These are phyloP conservation scores for Botrytis elliptica DNA, from an alignment of 2,329 filamentous ascomycete genomes.

Conservation along the genomic window DNA sequence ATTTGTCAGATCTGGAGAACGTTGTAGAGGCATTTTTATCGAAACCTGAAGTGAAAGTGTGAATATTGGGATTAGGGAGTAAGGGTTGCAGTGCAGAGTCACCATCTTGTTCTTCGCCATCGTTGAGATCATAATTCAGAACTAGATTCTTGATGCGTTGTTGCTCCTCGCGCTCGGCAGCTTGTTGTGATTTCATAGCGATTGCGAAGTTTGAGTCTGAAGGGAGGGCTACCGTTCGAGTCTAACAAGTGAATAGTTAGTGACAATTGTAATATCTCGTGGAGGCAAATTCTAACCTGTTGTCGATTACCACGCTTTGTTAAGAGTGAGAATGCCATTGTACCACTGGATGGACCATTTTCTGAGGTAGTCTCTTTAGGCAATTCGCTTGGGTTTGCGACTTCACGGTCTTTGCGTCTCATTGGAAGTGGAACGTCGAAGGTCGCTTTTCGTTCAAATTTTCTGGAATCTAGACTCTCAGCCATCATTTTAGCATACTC, in stretches of 20 bases:
- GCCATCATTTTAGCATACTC: slow-evolving; percentile 99
- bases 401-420: slow-evolving; percentile 66
- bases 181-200: slow-evolving; percentile 93
- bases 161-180: slow-evolving; percentile 93
- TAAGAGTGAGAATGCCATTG: slow-evolving; percentile 95
- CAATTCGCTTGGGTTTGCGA: slow-evolving; percentile 40
- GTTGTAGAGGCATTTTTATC: slow-evolving; percentile 50
- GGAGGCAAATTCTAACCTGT: slow-evolving; percentile 58
- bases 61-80: slow-evolving; percentile 51
- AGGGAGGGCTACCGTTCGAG: slow-evolving; percentile 83
- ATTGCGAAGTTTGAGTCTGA: slow-evolving; percentile 93
- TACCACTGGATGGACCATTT: slow-evolving; percentile 47
- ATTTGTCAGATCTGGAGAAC: slow-evolving; percentile 40
- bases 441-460: slow-evolving; percentile 89
- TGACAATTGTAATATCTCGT: background rate
- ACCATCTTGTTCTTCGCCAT: slow-evolving; percentile 80
- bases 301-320: slow-evolving; percentile 96
- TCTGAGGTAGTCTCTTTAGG: slow-evolving; percentile 44
- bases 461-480: slow-evolving; percentile 91
- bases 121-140: slow-evolving; percentile 90
- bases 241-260: slow-evolving; percentile 50
- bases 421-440: slow-evolving; percentile 99
- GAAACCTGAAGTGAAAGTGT: slow-evolving; percentile 53
- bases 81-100: slow-evolving; percentile 48
- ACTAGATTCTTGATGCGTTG: slow-evolving; percentile 98